Conservation (phyloP, 2,329 filamentous ascomycete genomes). For the Periconia digitata region DNA sequence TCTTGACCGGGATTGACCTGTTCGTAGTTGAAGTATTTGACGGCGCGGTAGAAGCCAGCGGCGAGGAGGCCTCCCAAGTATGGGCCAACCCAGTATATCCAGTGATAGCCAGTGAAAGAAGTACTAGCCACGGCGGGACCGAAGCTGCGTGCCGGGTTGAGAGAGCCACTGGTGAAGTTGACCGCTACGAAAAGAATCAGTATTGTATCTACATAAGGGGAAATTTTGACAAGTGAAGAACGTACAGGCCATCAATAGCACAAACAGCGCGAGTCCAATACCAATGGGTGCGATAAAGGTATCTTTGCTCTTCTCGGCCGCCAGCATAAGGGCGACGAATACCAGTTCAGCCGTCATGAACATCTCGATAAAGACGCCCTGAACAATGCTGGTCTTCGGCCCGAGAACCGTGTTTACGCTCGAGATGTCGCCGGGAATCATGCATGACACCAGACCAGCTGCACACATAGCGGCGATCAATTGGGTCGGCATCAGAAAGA, state of each 20-base stretch:
- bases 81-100: conserved; percentile 52
- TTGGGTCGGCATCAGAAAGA: conserved; percentile 30
- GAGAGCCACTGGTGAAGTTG: conserved; percentile 48
- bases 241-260: conserved; percentile 53
- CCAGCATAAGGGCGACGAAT: conserved; percentile 31
- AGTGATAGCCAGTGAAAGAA: conserved; percentile 43
- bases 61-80: conserved; percentile 46
- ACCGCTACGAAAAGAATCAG: conserved; percentile 38
- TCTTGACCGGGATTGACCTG: conserved; percentile 35
- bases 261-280: conserved; percentile 71
- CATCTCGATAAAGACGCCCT: conserved; percentile 31
- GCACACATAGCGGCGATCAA: conserved; percentile 33
- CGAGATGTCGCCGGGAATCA: conserved; percentile 33
- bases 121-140: conserved; percentile 46
- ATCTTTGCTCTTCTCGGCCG: conserved; percentile 32
- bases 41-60: conserved; percentile 49
- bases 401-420: conserved; percentile 23
- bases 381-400: conserved; percentile 22
- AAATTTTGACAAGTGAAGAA: conserved; percentile 12
- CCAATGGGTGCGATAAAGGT: conserved; percentile 63
- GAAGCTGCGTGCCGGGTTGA: conserved; percentile 51
- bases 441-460: conserved; percentile 27
- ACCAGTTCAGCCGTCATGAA: conserved; percentile 38
- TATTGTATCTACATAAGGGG: conserved; percentile 21
- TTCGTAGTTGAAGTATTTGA: conserved; percentile 40